These are phyloP conservation scores for Stephania cephalantha DNA, from an alignment of 164 flowering plant species.

Conservation along the genomic window DNA sequence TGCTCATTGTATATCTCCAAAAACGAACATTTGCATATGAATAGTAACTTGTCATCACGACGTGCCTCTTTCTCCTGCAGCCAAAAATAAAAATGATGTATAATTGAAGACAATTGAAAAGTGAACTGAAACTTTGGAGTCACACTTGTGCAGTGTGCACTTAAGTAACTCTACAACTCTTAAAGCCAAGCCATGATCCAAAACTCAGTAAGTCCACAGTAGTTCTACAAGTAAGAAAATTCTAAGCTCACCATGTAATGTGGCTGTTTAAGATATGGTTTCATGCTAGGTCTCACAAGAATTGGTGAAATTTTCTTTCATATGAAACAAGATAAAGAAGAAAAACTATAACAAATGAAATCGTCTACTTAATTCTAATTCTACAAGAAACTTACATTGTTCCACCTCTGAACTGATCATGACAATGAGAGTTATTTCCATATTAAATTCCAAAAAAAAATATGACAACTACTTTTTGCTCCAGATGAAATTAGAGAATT, in stretches of 20 bases:
- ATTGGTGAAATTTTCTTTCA: neutral
- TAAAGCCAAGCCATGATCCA: neutral
- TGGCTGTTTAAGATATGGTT: neutral
- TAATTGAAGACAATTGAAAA: neutral
- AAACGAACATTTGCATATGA: constrained; percentile 90
- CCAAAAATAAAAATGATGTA: constrained; percentile 15
- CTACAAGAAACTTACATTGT: neutral
- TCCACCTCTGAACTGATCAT: neutral
- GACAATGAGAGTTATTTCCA: neutral
- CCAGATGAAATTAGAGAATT: constrained; percentile 1
- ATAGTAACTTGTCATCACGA: constrained; percentile 74
- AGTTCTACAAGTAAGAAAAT: neutral
- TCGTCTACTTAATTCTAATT: neutral
- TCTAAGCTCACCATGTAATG: neutral
- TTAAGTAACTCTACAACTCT: neutral
- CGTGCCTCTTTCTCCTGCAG: constrained; percentile 83
- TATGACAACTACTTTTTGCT: neutral
- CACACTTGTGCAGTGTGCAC: neutral
- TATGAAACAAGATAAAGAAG: neutral
- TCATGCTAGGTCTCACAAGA: neutral
- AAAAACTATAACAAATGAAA: neutral
- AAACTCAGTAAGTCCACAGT: neutral
- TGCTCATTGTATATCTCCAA: constrained; percentile 97
- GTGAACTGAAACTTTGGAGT: too few species aligned
- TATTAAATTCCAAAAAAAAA: neutral